Percentiles rank a stretch among this genome's conserved stretches.
Conservation (phyloP, 371 early-diverging fungal species). For the Umbelopsis sp. region DNA sequence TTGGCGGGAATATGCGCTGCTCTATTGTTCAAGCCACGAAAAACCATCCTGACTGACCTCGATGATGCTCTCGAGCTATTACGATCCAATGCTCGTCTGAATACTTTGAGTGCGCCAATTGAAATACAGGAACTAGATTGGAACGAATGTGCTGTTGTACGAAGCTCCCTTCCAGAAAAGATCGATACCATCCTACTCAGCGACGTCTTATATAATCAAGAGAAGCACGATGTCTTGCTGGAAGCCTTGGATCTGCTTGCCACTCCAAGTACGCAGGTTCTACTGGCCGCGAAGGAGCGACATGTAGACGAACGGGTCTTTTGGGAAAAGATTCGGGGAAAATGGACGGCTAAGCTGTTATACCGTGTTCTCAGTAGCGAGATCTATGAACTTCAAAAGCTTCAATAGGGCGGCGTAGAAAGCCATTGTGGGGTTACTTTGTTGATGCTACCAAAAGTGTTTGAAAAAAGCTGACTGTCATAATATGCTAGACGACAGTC, state of each 20-base stretch:
- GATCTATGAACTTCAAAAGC: neutral
- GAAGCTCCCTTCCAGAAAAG: neutral
- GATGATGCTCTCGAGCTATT: conserved; percentile 40
- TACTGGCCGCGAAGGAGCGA: conserved; percentile 44
- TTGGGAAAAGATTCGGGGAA: conserved; percentile 34
- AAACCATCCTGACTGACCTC: conserved; percentile 45
- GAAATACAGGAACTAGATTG: conserved; percentile 35
- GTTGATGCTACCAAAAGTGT: too few relatives aligned
- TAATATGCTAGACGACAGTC: too few relatives aligned
- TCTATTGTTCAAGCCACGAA: conserved; percentile 27
- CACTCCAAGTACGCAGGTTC: conserved; percentile 26
- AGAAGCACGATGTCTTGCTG: conserved; percentile 40
- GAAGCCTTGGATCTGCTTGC: conserved; percentile 39
- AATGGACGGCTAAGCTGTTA: conserved; percentile 1
- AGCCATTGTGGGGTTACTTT: too few relatives aligned
- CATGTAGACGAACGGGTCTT: conserved; percentile 50
- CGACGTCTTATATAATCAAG: conserved; percentile 52
- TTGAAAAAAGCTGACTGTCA: too few relatives aligned
- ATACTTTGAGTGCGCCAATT: conserved; percentile 14
- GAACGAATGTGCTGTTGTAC: conserved; percentile 18
- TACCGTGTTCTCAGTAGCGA: neutral
- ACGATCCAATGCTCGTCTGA: conserved; percentile 35
- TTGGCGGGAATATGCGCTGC: conserved; percentile 48
- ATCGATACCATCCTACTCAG: conserved; percentile 42
- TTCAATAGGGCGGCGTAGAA: neutral